phyloP scores from a whole-genome alignment of 495 filamentous ascomycete species.

The Aspergillus cavernicola region DNA sequence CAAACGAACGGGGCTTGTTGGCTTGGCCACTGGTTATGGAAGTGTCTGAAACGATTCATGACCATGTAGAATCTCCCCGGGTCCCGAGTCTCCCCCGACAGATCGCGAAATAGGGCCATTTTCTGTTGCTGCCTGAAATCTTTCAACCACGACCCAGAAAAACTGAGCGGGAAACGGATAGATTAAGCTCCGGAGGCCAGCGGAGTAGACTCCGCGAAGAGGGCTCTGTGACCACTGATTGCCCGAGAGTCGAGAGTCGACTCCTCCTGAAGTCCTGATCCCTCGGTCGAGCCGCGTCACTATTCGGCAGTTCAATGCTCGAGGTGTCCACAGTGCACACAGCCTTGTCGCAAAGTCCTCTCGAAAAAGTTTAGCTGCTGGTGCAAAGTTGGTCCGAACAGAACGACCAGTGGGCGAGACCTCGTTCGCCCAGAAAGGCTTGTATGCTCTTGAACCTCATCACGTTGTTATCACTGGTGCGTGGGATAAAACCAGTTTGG shows the following conservation, averaged over 20 bases:
- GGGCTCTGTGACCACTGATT: background rate
- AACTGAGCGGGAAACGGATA: slow-evolving; percentile 8
- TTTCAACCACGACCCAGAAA: background rate
- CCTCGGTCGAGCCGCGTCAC: background rate
- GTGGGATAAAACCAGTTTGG: background rate
- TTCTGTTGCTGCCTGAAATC: background rate
- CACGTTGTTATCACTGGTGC: background rate
- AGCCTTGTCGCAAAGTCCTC: background rate
- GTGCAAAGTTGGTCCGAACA: slow-evolving; percentile 3
- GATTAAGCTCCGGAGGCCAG: slow-evolving; percentile 7
- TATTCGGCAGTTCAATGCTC: slow-evolving; percentile 1
- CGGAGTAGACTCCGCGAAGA: background rate
- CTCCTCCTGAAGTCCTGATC: background rate
- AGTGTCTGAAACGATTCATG: background rate
- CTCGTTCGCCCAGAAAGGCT: background rate
- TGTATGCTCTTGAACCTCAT: background rate
- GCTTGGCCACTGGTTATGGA: background rate
- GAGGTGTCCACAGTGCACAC: background rate
- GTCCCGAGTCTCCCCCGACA: background rate
- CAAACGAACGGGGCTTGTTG: background rate
- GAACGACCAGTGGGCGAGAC: background rate
- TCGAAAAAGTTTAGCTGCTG: slow-evolving; percentile 4
- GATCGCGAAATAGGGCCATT: background rate
- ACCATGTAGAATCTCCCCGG: background rate
- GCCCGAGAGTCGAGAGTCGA: too few species aligned